Conservation (phyloP, 768 basidiomycete genomes). For the Bullera alba region DNA sequence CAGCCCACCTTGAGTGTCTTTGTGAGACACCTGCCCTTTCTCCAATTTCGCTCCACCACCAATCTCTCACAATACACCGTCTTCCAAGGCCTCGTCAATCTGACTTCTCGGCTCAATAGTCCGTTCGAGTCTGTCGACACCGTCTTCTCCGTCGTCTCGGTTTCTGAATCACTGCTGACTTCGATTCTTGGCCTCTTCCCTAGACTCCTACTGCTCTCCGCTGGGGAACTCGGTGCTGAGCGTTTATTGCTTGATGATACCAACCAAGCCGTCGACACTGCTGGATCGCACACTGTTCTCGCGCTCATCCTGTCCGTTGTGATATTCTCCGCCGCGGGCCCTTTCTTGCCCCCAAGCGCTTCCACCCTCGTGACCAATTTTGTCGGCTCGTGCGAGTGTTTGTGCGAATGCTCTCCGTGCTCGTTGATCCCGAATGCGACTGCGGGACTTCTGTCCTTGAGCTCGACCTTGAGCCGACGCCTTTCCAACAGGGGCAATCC, state of each 20-base stretch:
- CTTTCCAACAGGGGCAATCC: slow-evolving; percentile 80
- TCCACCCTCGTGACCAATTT: slow-evolving; percentile 29
- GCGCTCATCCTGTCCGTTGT: neutral
- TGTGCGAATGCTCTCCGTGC: slow-evolving; percentile 19
- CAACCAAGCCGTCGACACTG: neutral
- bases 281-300: slow-evolving; percentile 7
- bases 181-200: slow-evolving; percentile 12
- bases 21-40: slow-evolving; percentile 78
- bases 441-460: slow-evolving; percentile 32
- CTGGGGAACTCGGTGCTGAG: neutral
- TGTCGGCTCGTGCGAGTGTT: slow-evolving; percentile 4
- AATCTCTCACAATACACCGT: slow-evolving; percentile 97
- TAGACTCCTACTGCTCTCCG: slow-evolving; percentile 1
- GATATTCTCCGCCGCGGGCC: neutral
- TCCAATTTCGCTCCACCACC: slow-evolving; percentile 93
- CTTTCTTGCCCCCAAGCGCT: slow-evolving; percentile 14
- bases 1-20: slow-evolving; percentile 60
- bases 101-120: slow-evolving; percentile 22
- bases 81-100: slow-evolving; percentile 85
- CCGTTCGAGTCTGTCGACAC: slow-evolving; percentile 1
- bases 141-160: slow-evolving; percentile 6
- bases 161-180: slow-evolving; percentile 29
- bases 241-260: neutral
- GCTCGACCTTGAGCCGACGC: slow-evolving; percentile 37
- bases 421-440: slow-evolving; percentile 21